Conservation (phyloP, 768 basidiomycete species). For the Suillus hirtellus region DNA sequence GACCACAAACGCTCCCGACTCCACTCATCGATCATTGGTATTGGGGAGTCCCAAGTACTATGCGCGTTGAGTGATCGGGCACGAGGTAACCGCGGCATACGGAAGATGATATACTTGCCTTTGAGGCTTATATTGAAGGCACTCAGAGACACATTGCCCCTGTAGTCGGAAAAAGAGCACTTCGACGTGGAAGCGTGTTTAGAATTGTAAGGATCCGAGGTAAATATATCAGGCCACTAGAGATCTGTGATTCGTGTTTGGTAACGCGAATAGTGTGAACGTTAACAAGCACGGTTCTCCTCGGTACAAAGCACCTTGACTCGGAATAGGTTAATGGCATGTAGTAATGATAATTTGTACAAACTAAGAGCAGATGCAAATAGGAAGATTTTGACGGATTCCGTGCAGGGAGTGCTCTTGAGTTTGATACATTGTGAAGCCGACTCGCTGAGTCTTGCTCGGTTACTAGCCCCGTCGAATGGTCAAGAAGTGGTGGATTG, state of each 20-base stretch:
- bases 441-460: not conserved
- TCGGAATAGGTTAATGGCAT: not conserved
- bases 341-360: not conserved
- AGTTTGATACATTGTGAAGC: not conserved
- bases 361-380: not conserved
- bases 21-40: too few species aligned
- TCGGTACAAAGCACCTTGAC: not conserved
- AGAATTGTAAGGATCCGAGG: not conserved
- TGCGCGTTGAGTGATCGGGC: not conserved
- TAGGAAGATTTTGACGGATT: not conserved
- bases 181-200: not conserved
- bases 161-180: not conserved
- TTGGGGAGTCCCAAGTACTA: too few species aligned
- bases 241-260: not conserved
- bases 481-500: not conserved
- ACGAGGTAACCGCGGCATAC: not conserved
- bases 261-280: not conserved
- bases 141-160: not conserved
- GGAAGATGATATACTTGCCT: not conserved
- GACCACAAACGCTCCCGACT: not conserved
- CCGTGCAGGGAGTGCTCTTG: not conserved
- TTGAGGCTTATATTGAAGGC: not conserved
- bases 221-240: not conserved
- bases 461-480: not conserved
- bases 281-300: not conserved